Evolutionary conservation across 2,329 filamentous ascomycete genomes (phyloP), one percentile per base, ranked within the genome.

Genomic region (Endoconidiophora laricicola): DNA sequence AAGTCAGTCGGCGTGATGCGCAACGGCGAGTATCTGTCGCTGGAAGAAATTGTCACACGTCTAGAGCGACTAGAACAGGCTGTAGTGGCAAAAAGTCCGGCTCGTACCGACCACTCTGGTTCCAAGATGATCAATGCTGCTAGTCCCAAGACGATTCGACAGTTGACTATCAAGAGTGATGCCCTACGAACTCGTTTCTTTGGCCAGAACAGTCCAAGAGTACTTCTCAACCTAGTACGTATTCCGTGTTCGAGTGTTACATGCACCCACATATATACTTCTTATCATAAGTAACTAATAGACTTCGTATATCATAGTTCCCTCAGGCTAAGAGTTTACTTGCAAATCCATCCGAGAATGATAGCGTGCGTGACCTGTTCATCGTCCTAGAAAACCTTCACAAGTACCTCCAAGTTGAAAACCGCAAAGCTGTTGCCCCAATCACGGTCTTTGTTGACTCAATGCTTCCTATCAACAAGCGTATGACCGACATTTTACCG

Each of bases 391-490:
- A 68, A 49, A 65, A 66, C 42, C 65, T 75, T 37, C 68, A 75
- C 56, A 67, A 63, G 53, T 60, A 65, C 12, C 60, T 76, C 6
- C 69, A 70, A 54, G 66, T 69, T 45, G 67, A 72, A 26, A 67
- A 70, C 56, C 62, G 62, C 48, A 67, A 68, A 55, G 66, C 65
- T 0, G 60, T 73, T 39, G 61, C 68, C 4, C 72, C 73, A 0
- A 74, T 76, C 42, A 65, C 70, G 2, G 72, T 76, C 29, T 76
- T 70, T 56, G 72, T 75, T 24, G 71, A 76, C 56, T 76, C 72
- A n/a, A 71, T 75, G 63, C 71, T 73, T 58, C 72, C 73, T 0
- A 66, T 76, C 2, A 68, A 69, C 51, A 74, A 74, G 58, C 70
- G 73, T 44, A 77, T 77, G 73, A 67, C 65, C 26, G 72, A 76